Base-by-base conservation (phyloP, 805 yeast species). In the Zygosaccharomyces rouxii region DNA sequence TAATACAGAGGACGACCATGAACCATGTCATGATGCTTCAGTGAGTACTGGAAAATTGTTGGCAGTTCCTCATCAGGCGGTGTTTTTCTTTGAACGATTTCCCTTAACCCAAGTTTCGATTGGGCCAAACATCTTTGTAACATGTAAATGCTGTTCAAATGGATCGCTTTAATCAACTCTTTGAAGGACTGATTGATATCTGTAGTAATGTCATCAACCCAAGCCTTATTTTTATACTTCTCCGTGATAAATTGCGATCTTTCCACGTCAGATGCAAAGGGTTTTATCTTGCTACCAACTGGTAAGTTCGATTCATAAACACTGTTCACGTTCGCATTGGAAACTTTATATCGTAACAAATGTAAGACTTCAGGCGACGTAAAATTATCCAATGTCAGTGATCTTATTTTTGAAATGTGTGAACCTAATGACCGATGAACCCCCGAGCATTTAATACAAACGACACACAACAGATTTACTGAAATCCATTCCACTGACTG, bases 391-490 rank as follows among this genome's bases (percentile, higher is more conserved):
- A 87, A 70, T n/a, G 79, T 83, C 46, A 90, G 70, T 0, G 96
- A 87, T 53, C 87, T 74, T 3, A 90, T 79, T 61, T 85, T 88
- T 5, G 94, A 79, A 4, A 89, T 75, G 54, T 85, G 89, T 0
- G 95, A 75, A 0, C 97, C 97, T 62, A 92, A 66, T 18, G 88
- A 82, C 47, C 97, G 73, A 65, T 90, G 97, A n/a, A 83, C 81
- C 0, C 95, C 89, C 0, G 96, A 82, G 59, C 98, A 90, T 44
- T 83, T 81, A 39, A 88, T 83, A 66, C 98, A 90, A 22, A 92
- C 71, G 3, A 84, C 79, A 25, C 81, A 80, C 47, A 89, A 67
- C 37, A 84, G 66, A 58, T 86, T 89, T 50, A 88, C 72, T 0
- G 96, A 86, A 3, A 92, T 77, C 97, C 97, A 90, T 55, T 89